Evolutionary conservation across 768 basidiomycete genomes (phyloP).

Genomic region (Pleurotus eryngii): DNA sequence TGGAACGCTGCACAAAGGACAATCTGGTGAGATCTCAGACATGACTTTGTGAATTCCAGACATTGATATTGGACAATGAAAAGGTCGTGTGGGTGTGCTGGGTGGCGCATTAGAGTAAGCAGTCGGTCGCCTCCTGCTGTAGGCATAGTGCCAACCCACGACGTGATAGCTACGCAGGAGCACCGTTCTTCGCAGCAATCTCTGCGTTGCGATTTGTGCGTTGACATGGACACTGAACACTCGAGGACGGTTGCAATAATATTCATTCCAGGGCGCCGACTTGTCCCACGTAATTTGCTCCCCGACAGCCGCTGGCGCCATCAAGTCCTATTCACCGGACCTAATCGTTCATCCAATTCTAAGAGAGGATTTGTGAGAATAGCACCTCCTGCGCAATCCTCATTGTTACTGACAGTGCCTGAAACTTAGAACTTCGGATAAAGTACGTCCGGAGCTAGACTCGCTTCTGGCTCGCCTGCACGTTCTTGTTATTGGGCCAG

Average conservation of each 20-base stretch:
- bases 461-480: constrained; percentile 84
- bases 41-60: not conserved
- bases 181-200: constrained; percentile 94
- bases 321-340: constrained; percentile 97
- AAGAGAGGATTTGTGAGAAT: constrained; percentile 55
- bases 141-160: not conserved
- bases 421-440: constrained; percentile 39
- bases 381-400: not conserved
- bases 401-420: not conserved
- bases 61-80: not conserved
- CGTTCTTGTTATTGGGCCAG: constrained; percentile 90
- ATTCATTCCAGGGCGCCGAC: constrained; percentile 70
- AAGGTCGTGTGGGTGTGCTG: constrained; percentile 88
- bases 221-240: constrained; percentile 9
- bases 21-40: constrained; percentile 58
- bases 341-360: constrained; percentile 96
- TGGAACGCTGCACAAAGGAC: constrained; percentile 89
- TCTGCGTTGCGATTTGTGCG: constrained; percentile 82
- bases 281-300: constrained; percentile 97
- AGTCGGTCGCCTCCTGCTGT: not conserved
- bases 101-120: constrained; percentile 91
- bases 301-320: constrained; percentile 85
- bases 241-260: not conserved
- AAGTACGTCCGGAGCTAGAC: constrained; percentile 50
- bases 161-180: constrained; percentile 81